phyloP scores from a whole-genome alignment of 345 rosid genomes.

The Pseudoturritis turrita region DNA sequence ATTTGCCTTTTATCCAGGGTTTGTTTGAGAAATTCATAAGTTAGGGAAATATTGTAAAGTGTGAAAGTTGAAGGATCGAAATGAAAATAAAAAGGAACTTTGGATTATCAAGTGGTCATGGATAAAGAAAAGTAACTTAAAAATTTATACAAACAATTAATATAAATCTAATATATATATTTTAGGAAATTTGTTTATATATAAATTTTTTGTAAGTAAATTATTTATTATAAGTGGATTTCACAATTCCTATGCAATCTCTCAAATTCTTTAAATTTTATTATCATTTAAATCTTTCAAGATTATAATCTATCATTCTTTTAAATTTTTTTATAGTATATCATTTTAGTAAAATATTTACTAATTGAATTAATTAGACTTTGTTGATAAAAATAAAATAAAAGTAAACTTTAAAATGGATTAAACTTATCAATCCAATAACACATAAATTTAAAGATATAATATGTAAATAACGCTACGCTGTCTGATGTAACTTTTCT shows the following conservation, averaged over 20 bases:
- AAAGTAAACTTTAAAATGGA: too few species aligned
- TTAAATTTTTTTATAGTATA: not conserved
- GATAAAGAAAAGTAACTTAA: too few species aligned
- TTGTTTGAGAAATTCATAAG: not conserved
- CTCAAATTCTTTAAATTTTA: not conserved
- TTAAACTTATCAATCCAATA: too few species aligned
- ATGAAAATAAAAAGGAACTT: too few species aligned
- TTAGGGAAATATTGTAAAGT: not conserved
- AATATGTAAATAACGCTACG: slow-evolving; percentile 69
- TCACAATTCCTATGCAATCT: not conserved
- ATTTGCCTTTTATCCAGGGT: too few species aligned
- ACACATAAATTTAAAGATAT: too few species aligned
- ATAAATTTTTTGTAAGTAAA: not conserved
- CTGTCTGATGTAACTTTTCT: slow-evolving; percentile 82
- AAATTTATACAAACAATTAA: too few species aligned
- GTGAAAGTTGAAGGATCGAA: not conserved
- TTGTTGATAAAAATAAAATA: too few species aligned
- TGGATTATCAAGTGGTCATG: too few species aligned
- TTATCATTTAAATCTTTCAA: not conserved
- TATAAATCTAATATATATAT: too few species aligned
- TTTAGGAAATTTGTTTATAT: too few species aligned
- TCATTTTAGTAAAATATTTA: not conserved
- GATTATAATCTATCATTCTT: not conserved
- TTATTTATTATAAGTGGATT: not conserved
- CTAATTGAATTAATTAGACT: not conserved